Evolutionary conservation across 305 asterid genomes (phyloP).

Genomic region (Fraxinus xanthoxyloides): DNA sequence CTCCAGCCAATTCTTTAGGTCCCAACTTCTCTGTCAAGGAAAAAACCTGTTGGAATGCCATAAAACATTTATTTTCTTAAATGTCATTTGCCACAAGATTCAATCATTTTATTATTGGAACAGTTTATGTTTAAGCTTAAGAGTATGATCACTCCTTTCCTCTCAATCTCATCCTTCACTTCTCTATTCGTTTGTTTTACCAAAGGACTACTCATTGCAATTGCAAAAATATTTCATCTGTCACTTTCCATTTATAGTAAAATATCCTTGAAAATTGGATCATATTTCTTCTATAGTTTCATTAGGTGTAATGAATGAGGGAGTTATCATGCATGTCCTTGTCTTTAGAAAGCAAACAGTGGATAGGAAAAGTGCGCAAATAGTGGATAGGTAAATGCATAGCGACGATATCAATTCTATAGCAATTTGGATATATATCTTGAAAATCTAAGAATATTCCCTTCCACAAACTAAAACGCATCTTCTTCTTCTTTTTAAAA

Average conservation of each 20-base stretch:
- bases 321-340: not conserved
- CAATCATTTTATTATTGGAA: not conserved
- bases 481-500: not conserved
- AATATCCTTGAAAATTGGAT: not conserved
- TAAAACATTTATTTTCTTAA: not conserved
- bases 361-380: not conserved
- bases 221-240: not conserved
- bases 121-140: not conserved
- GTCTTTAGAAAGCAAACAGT: not conserved
- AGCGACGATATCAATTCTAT: not conserved
- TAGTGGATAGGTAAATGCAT: not conserved
- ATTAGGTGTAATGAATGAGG: not conserved
- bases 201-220: not conserved
- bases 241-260: not conserved
- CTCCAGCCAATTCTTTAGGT: conserved; percentile 34
- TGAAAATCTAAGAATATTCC: conserved; percentile 29
- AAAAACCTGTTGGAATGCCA: conserved; percentile 39
- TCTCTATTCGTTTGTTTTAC: not conserved
- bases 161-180: not conserved
- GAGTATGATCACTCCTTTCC: not conserved
- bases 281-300: not conserved
- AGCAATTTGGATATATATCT: not conserved
- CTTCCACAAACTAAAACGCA: conserved; percentile 13
- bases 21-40: conserved; percentile 59
- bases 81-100: not conserved